Conservation (phyloP, 2,329 filamentous ascomycete species). For the Macrophomina phaseolina region DNA sequence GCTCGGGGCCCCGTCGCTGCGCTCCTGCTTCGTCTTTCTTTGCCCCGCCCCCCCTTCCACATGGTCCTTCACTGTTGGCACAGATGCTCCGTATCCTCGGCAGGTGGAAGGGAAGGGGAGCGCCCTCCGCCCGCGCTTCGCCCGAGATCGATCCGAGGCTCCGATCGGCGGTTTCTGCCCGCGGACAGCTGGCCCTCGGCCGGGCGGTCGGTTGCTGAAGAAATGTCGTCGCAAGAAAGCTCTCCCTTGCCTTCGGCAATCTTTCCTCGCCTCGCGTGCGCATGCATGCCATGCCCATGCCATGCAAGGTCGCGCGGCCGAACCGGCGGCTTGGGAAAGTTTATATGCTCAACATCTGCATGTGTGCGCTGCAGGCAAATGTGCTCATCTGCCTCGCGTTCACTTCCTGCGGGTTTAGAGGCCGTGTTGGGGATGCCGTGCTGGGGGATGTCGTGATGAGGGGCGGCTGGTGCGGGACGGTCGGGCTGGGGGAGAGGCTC, state of each 20-base stretch:
- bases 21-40: no score
- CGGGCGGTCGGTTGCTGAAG: background rate
- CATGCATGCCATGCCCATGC: no score
- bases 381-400: background rate
- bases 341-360: constrained; percentile 9
- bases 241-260: no score
- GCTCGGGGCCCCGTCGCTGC: no score
- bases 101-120: no score
- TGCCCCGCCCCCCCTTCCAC: no score
- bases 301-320: background rate
- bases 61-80: no score
- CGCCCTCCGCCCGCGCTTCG: background rate
- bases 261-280: no score
- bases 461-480: background rate
- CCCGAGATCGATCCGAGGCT: constrained; percentile 6
- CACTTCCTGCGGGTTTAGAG: background rate
- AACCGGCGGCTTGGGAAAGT: constrained; percentile 20
- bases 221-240: constrained; percentile 6
- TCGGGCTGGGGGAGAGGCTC: background rate
- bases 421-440: background rate
- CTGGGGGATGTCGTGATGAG: background rate
- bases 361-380: background rate
- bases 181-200: background rate
- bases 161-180: no score
- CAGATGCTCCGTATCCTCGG: background rate